Evolutionary conservation across 495 filamentous ascomycete genomes (phyloP), one percentile per base, ranked within the genome.

Genomic region (Aspergillus homomorphus): DNA sequence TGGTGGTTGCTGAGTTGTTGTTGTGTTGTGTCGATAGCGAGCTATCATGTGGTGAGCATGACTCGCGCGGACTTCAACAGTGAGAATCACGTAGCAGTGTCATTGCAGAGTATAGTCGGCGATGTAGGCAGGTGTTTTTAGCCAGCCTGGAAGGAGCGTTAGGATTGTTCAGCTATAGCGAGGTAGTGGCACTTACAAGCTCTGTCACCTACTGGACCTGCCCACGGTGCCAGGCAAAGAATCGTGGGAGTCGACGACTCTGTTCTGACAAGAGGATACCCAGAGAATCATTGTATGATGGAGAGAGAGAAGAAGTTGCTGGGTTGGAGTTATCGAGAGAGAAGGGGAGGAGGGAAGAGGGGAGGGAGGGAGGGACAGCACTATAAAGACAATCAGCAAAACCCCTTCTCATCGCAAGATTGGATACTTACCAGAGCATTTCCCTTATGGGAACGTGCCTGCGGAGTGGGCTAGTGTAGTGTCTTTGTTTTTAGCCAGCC

Each of bases 141-240:
- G 33, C 58, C 53, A 61, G 59, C 54, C 49, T 60, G 21, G 12
- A 30, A 16, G 16, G 41, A 12, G 3, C 3, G 28, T 51, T n/a
- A 56, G 43, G 19, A 19, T 42, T 12, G 19, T 50, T 24, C 42
- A 18, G 30, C 14, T 18, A 45, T 42, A 41, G 38, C 44, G 19
- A n/a, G 43, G 21, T 22, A 10, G 30, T 21, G 20, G 14, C 24
- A 54, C 62, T 51, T 58, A 64, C 62, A 64, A 58, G 58, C 54
- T 60, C 58, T 55, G 54, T 64, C 54, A 44, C 57, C 54, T 55
- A 55, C 57, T 64, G 54, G 51, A 45, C 45, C 38, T 41, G 53
- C 28, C 54, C 53, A 26, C 48, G 48, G 33, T 48, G 18, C 20
- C 22, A 51, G 49, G 43, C 45, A 48, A 9, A 15, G 12, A n/a